phyloP scores from a whole-genome alignment of 2,329 filamentous ascomycete genomes.

The Aurifilum marmelostoma region DNA sequence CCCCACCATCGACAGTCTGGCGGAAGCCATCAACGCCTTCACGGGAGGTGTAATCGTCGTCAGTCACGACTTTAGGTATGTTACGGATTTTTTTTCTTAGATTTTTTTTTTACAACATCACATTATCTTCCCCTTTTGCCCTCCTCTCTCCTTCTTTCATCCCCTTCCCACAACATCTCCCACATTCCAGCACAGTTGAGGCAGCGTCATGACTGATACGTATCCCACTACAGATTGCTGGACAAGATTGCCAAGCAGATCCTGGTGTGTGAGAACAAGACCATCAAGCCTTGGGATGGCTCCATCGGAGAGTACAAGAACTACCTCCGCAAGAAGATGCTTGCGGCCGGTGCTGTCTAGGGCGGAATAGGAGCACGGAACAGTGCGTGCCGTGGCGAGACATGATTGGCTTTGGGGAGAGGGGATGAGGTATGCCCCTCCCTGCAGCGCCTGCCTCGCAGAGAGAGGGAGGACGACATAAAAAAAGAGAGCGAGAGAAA shows the following conservation, averaged over 20 bases:
- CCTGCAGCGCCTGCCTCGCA: background rate
- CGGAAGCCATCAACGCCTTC: constrained; percentile 96
- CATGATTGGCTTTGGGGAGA: background rate
- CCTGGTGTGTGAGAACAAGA: constrained; percentile 98
- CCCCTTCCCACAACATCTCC: background rate
- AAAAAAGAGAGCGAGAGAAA: too few relatives aligned
- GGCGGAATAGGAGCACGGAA: constrained; percentile 22
- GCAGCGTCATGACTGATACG: constrained; percentile 13
- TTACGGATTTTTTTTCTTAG: constrained; percentile 27
- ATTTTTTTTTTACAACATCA: background rate
- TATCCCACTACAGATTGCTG: constrained; percentile 66
- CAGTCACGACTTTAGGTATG: constrained; percentile 97
- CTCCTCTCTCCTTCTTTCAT: too few relatives aligned
- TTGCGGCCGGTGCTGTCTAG: constrained; percentile 83
- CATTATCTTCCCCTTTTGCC: background rate
- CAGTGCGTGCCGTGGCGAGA: constrained; percentile 30
- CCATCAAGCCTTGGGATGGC: constrained; percentile 86
- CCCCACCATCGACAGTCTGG: constrained; percentile 95
- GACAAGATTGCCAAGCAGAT: constrained; percentile 99
- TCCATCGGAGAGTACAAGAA: constrained; percentile 96
- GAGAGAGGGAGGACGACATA: background rate
- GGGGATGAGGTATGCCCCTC: background rate
- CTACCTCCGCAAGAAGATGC: constrained; percentile 98
- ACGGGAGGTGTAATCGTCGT: constrained; percentile 97
- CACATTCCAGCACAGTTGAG: background rate